Evolutionary conservation across 2,329 filamentous ascomycete species (phyloP).

Genomic region (Dichotomopilus funicola): DNA sequence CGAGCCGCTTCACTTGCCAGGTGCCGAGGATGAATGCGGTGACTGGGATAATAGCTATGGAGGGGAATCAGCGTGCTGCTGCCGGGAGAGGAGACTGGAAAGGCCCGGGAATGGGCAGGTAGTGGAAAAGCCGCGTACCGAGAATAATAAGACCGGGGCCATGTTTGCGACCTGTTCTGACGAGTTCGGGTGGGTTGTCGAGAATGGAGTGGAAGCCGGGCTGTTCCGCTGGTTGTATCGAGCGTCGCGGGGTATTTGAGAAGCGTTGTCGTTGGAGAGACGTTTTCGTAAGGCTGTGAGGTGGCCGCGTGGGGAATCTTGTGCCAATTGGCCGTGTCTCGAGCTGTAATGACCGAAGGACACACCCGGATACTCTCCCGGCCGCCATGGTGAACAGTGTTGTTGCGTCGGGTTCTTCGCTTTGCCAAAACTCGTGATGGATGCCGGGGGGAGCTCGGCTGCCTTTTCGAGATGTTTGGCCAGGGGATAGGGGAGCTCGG

Average conservation of each 20-base stretch:
- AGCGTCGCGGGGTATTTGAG: constrained; percentile 28
- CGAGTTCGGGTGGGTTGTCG: constrained; percentile 75
- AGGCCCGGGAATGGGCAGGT: background rate
- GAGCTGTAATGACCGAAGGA: constrained; percentile 15
- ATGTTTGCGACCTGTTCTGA: constrained; percentile 67
- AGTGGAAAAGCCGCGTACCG: constrained; percentile 36
- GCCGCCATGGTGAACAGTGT: constrained; percentile 11
- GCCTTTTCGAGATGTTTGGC: too few species aligned
- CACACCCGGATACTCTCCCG: constrained; percentile 10
- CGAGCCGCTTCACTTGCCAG: constrained; percentile 90
- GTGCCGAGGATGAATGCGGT: constrained; percentile 86
- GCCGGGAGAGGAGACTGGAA: background rate
- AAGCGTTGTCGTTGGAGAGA: constrained; percentile 23
- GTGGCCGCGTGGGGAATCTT: constrained; percentile 6
- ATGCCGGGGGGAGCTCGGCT: too few species aligned
- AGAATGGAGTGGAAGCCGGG: constrained; percentile 78
- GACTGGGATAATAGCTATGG: constrained; percentile 70
- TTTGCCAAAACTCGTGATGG: too few species aligned
- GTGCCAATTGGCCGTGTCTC: constrained; percentile 12
- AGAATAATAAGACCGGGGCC: constrained; percentile 75
- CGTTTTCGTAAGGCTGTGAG: background rate
- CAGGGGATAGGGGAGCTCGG: too few species aligned
- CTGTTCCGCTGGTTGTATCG: constrained; percentile 59
- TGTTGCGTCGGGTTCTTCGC: background rate
- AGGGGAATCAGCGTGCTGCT: background rate